phyloP scores from a whole-genome alignment of 176 grass and related monocot genomes.

The Themeda triandra region DNA sequence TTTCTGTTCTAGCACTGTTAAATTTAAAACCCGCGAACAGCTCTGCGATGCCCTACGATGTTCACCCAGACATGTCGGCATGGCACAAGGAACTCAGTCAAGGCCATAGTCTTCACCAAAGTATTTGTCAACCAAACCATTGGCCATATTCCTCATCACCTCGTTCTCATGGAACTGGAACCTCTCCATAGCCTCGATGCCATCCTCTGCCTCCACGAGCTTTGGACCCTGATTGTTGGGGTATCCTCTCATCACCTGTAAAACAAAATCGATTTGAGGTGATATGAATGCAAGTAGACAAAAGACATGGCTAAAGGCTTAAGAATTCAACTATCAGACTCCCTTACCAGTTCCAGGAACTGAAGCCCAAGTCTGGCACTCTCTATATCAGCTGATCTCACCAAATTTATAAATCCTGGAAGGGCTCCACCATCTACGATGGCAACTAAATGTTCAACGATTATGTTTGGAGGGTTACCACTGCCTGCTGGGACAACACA shows the following conservation, averaged over 20 bases:
- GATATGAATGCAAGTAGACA: background rate
- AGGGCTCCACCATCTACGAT: slow-evolving; percentile 73
- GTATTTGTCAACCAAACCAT: slow-evolving; percentile 79
- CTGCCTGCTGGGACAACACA: slow-evolving; percentile 67
- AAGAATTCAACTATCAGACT: background rate
- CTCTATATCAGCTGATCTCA: slow-evolving; percentile 87
- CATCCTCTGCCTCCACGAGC: slow-evolving; percentile 80
- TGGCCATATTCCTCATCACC: slow-evolving; percentile 91
- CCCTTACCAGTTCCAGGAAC: slow-evolving; percentile 82
- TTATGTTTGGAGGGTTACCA: slow-evolving; percentile 50
- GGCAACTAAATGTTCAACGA: slow-evolving; percentile 48
- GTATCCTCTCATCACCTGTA: slow-evolving; percentile 86
- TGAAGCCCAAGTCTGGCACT: slow-evolving; percentile 84
- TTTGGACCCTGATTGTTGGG: slow-evolving; percentile 72
- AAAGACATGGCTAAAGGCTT: background rate
- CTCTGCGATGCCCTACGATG: background rate
- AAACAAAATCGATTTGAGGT: background rate
- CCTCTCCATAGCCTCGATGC: slow-evolving; percentile 92
- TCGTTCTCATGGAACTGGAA: slow-evolving; percentile 99
- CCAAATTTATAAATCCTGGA: slow-evolving; percentile 73
- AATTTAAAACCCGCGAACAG: background rate
- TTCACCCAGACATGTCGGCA: background rate
- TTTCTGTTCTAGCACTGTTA: background rate
- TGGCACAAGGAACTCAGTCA: slow-evolving; percentile 26
- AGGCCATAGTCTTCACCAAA: slow-evolving; percentile 88